These are phyloP conservation scores for Cytospora mali DNA, from an alignment of 2,329 filamentous ascomycete species.

Conservation along the genomic window DNA sequence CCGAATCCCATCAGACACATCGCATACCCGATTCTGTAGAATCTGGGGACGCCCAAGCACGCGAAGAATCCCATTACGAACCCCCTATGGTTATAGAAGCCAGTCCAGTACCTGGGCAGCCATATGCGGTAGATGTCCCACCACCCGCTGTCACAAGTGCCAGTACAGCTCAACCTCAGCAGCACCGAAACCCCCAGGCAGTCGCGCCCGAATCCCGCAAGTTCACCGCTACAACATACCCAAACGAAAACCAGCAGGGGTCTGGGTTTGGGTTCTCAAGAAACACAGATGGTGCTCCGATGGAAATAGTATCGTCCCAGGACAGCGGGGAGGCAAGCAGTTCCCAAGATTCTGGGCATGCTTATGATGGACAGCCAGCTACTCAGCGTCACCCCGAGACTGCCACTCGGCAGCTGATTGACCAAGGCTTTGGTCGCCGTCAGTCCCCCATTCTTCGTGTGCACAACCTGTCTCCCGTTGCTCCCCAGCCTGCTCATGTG, in stretches of 20 bases:
- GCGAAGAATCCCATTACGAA: constrained; percentile 41
- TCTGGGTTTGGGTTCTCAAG: background rate
- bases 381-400: constrained; percentile 34
- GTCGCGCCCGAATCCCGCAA: background rate
- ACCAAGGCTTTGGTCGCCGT: constrained; percentile 44
- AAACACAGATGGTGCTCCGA: constrained; percentile 32
- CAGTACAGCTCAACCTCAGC: constrained; percentile 21
- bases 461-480: constrained; percentile 72
- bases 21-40: constrained; percentile 47
- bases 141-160: constrained; percentile 16
- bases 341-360: constrained; percentile 45
- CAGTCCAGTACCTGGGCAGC: constrained; percentile 28
- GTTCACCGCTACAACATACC: background rate
- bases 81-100: constrained; percentile 36
- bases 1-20: constrained; percentile 54
- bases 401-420: constrained; percentile 41
- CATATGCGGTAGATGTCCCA: constrained; percentile 24
- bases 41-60: constrained; percentile 42
- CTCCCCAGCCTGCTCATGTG: constrained; percentile 74
- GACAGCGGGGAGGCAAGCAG: constrained; percentile 47
- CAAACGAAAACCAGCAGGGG: background rate
- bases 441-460: constrained; percentile 69
- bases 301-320: constrained; percentile 38
- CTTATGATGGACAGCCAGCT: constrained; percentile 38
- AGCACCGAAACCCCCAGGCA: constrained; percentile 12